Conservation (phyloP, 257 asterid genomes). For the Rauvolfia tetraphylla region DNA sequence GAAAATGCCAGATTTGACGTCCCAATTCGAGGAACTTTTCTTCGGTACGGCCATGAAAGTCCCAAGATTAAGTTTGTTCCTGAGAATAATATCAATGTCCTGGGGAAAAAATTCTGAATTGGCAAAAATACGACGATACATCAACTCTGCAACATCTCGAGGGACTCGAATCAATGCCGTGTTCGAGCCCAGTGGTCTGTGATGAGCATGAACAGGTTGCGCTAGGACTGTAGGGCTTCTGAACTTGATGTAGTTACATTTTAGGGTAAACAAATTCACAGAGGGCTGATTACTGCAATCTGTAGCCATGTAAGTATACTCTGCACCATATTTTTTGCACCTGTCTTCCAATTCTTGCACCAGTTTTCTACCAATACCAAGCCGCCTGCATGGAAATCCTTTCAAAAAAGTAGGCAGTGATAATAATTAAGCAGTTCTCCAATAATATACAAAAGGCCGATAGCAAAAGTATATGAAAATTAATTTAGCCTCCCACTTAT, state of each 20-base stretch:
- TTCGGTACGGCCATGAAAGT: constrained; percentile 72
- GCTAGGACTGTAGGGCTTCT: constrained; percentile 67
- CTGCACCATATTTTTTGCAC: constrained; percentile 54
- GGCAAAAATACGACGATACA: constrained; percentile 45
- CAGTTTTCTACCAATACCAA: constrained; percentile 73
- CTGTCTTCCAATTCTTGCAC: constrained; percentile 58
- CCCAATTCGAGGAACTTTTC: constrained; percentile 35
- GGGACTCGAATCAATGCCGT: constrained; percentile 36
- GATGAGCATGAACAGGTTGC: constrained; percentile 75
- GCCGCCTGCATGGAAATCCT: constrained; percentile 42
- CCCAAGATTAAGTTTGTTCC: constrained; percentile 60
- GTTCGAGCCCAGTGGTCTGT: constrained; percentile 42
- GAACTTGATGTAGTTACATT: constrained; percentile 55
- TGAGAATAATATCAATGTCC: constrained; percentile 47
- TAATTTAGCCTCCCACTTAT: neutral
- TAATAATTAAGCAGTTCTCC: neutral
- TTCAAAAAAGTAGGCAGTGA: neutral
- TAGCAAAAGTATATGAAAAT: too few species aligned
- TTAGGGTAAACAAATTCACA: constrained; percentile 54
- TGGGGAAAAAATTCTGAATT: constrained; percentile 60
- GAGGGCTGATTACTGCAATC: constrained; percentile 63
- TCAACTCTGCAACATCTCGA: constrained; percentile 30
- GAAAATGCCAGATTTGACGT: constrained; percentile 31
- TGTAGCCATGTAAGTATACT: constrained; percentile 82
- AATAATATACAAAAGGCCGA: neutral